Evolutionary conservation across 2,329 filamentous ascomycete genomes (phyloP).

Genomic region (Aspergillus sp.): DNA sequence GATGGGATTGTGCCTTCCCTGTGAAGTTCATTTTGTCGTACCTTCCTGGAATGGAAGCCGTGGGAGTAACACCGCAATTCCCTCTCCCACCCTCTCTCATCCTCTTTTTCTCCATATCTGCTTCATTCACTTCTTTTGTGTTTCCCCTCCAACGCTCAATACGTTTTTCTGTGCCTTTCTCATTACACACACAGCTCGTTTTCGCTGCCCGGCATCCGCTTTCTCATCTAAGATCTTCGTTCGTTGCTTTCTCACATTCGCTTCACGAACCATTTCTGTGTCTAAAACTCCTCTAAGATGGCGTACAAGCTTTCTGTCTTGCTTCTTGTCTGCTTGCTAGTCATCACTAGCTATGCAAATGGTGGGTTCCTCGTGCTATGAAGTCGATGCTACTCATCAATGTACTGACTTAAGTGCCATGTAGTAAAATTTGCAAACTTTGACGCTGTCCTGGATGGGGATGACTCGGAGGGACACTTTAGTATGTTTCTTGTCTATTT

Average conservation of each 20-base stretch:
- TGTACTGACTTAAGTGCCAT: neutral
- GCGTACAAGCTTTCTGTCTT: neutral
- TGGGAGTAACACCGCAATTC: constrained; percentile 5
- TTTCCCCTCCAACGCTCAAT: neutral
- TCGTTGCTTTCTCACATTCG: neutral
- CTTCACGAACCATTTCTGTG: neutral
- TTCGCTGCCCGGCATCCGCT: neutral
- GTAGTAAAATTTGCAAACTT: neutral
- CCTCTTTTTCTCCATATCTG: neutral
- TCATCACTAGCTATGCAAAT: constrained; percentile 1
- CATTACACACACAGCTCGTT: neutral
- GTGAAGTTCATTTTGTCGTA: constrained; percentile 1
- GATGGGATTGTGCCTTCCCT: neutral
- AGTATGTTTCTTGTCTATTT: neutral
- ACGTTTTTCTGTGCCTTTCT: neutral
- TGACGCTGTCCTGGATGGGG: neutral
- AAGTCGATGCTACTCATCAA: neutral
- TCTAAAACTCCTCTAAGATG: neutral
- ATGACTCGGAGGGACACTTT: neutral
- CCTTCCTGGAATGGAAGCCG: constrained; percentile 3
- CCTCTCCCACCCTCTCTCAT: neutral
- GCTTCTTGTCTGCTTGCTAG: constrained; percentile 2
- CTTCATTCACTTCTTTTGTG: neutral
- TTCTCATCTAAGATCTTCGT: neutral
- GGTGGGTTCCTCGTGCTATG: neutral